Percentiles rank a stretch among this genome's conserved stretches.
These are phyloP conservation scores for Penicillium rolfsii DNA, from an alignment of 2,329 filamentous ascomycete species.

Conservation along the genomic window DNA sequence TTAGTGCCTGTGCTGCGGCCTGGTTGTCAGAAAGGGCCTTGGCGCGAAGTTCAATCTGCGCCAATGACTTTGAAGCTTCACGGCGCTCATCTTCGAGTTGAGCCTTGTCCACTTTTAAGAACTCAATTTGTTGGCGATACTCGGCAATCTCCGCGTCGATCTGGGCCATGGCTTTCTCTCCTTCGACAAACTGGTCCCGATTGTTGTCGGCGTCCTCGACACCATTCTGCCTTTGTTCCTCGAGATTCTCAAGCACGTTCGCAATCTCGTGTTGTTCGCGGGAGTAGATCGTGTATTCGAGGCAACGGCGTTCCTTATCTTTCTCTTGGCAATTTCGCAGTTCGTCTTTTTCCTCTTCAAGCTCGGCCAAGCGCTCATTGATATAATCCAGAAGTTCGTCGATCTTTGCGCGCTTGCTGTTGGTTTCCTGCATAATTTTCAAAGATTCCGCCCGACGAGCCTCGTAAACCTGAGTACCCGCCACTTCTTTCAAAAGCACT, in stretches of 20 bases:
- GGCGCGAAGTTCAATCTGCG: conserved; percentile 82
- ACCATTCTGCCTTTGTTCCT: conserved; percentile 77
- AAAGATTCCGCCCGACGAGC: conserved; percentile 85
- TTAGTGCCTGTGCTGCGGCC: conserved; percentile 73
- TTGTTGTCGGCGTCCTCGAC: conserved; percentile 83
- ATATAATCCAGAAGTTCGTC: conserved; percentile 91
- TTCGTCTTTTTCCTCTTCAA: conserved; percentile 98
- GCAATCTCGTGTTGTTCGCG: conserved; percentile 82
- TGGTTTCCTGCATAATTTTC: conserved; percentile 96
- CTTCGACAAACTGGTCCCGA: conserved; percentile 72
- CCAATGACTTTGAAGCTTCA: conserved; percentile 75
- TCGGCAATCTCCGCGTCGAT: conserved; percentile 80
- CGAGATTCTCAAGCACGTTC: conserved; percentile 77
- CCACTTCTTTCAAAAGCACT: conserved; percentile 93
- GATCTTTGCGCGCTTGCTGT: conserved; percentile 91
- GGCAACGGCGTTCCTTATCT: conserved; percentile 84
- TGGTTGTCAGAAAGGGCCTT: conserved; percentile 84
- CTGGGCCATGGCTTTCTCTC: conserved; percentile 75
- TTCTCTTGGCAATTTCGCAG: conserved; percentile 92
- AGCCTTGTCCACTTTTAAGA: conserved; percentile 79
- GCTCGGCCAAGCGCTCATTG: conserved; percentile 81
- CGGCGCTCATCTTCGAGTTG: conserved; percentile 90
- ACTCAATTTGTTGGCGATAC: conserved; percentile 78
- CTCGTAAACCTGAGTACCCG: conserved; percentile 96
- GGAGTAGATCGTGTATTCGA: conserved; percentile 94